Base-by-base conservation (phyloP, 176 grass and related monocot genomes). In the Ensete glaucum region DNA sequence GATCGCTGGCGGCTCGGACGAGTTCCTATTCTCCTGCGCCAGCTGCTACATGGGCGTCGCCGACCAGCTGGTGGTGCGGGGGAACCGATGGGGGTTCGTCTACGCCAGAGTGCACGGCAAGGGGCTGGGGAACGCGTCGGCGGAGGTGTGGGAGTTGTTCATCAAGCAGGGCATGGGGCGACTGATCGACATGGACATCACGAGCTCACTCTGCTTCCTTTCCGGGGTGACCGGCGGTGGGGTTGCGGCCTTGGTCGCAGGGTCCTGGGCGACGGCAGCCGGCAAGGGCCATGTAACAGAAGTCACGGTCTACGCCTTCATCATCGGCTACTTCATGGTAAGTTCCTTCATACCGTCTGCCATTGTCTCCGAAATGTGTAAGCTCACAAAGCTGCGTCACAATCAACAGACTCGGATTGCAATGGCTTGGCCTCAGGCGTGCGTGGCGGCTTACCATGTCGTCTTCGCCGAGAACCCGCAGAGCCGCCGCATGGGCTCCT, bases 291-390 rank as follows among this genome's bases (percentile, higher is more conserved):
- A 89, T 64, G 89, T 86, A 50, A 59, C 86, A 1, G 55, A 78
- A 53, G 85, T 76, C 56, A 21, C 86, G 9, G 76, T 93, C 19
- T 98, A 93, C 69, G 78, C 88, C 20, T 93, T 98, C 71, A 70
- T 91, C 65, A 78, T 89, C 2, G 86, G 94, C 71, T 98, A 91
- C 85, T 98, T 91, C 86, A 83, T 98, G 90, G 90, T 98, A 93
- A 56, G 50, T 11, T 54, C 49, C 34, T 11, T 43, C 34, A 43
- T 43, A 43, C 34, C 34, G 4, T 43, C 34, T 6, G 34, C 34
- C 3, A 43, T 43, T 6, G 34, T 43, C 34, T 43, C 34, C 34
- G 34, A 43, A 43, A 25, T 25, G 34, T 43, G 34, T 6, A 43
- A 43, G 34, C 34, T 43, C 34, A 43, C 34, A 43, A 6, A 43